These are phyloP conservation scores for Fusarium protoensiforme DNA, from an alignment of 2,329 filamentous ascomycete genomes.

Conservation along the genomic window DNA sequence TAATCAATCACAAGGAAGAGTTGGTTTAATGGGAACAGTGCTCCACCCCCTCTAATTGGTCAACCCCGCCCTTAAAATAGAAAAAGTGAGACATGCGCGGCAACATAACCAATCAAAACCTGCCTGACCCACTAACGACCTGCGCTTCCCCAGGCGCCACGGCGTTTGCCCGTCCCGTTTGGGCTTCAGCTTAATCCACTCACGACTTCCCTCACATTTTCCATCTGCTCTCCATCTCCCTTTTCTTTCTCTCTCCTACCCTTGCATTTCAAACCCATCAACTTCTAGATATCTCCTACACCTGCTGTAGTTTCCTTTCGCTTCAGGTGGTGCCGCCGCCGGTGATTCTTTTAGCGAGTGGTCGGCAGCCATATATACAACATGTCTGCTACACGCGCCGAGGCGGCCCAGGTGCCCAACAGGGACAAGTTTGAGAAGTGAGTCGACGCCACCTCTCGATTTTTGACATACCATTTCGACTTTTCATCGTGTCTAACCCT, in stretches of 20 bases:
- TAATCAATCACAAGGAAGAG: neutral
- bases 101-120: constrained; percentile 8
- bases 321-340: neutral
- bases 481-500: no score
- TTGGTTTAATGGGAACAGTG: neutral
- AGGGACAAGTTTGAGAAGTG: constrained; percentile 31
- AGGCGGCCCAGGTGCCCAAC: constrained; percentile 1
- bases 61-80: neutral
- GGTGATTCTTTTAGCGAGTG: neutral
- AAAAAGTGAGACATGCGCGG: constrained; percentile 16
- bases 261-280: neutral
- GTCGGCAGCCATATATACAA: neutral
- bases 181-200: no score
- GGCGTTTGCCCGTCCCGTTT: neutral
- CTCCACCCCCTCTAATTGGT: neutral
- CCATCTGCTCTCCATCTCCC: neutral
- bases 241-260: neutral
- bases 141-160: neutral
- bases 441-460: constrained; percentile 1
- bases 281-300: neutral
- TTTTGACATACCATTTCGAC: no score
- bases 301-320: neutral
- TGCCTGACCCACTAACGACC: neutral
- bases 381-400: constrained; percentile 16
- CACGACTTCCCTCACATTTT: neutral